Percentiles rank a stretch among this genome's conserved stretches.
phyloP scores from a whole-genome alignment of 2,329 filamentous ascomycete genomes.

The Macroventuria anomochaeta region DNA sequence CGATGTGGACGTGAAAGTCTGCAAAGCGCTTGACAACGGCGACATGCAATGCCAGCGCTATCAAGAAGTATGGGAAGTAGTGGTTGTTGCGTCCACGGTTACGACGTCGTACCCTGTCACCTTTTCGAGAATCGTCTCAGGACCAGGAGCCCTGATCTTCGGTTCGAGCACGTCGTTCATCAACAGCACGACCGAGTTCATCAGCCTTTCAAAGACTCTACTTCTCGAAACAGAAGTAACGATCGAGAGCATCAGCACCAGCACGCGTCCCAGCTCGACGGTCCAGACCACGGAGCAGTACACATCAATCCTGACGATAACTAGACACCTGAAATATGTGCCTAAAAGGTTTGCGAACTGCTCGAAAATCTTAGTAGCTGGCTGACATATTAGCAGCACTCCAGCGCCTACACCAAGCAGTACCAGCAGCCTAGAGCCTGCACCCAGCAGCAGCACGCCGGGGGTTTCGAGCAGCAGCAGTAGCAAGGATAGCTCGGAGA shows the following conservation, averaged over 20 bases:
- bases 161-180: conserved; percentile 50
- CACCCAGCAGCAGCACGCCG: not conserved
- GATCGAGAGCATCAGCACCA: conserved; percentile 42
- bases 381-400: not conserved
- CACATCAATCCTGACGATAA: not conserved
- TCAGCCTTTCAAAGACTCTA: conserved; percentile 50
- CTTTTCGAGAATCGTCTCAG: conserved; percentile 49
- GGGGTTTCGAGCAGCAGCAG: not conserved
- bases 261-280: not conserved
- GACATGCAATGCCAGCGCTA: conserved; percentile 50
- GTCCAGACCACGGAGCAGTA: not conserved
- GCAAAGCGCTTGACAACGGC: conserved; percentile 42
- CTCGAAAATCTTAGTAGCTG: too few species aligned
- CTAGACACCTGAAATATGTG: conserved; percentile 1
- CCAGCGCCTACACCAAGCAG: not conserved
- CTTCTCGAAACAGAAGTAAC: conserved; percentile 46
- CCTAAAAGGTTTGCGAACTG: not conserved
- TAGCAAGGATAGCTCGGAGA: too few species aligned
- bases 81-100: conserved; percentile 47
- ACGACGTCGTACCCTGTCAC: conserved; percentile 48
- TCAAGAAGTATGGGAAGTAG: conserved; percentile 53
- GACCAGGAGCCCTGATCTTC: conserved; percentile 44
- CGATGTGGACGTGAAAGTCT: conserved; percentile 53
- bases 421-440: not conserved
- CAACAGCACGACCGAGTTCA: conserved; percentile 47